Evolutionary conservation across 495 filamentous ascomycete genomes (phyloP), one percentile per base, ranked within the genome.

Genomic region (Penicillium turbatum): DNA sequence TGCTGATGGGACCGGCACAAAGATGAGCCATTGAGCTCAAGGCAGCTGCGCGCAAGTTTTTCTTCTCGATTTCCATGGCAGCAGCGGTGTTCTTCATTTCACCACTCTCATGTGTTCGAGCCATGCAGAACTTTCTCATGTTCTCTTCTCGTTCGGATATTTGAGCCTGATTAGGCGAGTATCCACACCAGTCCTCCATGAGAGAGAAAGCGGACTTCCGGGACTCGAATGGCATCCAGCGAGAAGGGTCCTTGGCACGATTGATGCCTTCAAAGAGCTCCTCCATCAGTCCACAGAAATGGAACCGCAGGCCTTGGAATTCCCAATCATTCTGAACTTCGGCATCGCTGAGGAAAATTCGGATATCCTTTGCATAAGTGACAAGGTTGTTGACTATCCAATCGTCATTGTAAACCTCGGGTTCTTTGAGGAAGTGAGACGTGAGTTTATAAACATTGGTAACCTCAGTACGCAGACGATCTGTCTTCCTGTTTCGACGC

Each of bases 181-280:
- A 95, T 0, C 95, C 93, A 72, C 95, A 97, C 93, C 93, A 98
- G 51, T 97, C 92, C 66, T 97, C 92, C 91, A 98, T 97, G 30
- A 97, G 71, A 5, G 92, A 85, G 64, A 97, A 98, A 6, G 91
- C 84, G 9, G 93, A 96, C 62, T 96, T 92, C 21, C 93, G 78
- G 0, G 90, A 87, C 65, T 97, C 93, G 56, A 98, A 98, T 0
- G 95, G 88, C 76, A 98, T 92, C 89, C 91, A 97, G 17, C 88
- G 80, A 2, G 87, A 84, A 5, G 91, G 86, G 57, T 96, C 89
- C 56, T 84, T 85, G 0, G 90, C 90, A 34, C 88, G 84, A 61
- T 93, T 96, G 54, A 96, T 86, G 11, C 89, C 89, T 57, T 96
- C 90, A 56, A 93, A 97, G 0, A 98, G 76, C 60, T 90, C 89